Evolutionary conservation across 179 eudicot species (phyloP).

Genomic region (Corrigiola litoralis): DNA sequence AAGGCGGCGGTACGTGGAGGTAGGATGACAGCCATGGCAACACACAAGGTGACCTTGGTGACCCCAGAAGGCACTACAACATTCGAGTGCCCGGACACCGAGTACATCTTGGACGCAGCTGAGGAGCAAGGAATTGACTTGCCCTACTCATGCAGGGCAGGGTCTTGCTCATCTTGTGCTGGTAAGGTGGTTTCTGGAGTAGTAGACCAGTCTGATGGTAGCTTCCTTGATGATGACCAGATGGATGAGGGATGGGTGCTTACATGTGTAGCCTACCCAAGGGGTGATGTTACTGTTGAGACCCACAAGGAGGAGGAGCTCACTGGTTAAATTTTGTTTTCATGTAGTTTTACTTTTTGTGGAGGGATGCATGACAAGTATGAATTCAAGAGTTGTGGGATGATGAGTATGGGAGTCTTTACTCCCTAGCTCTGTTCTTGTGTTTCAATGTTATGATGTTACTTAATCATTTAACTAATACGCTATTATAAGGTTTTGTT

Average conservation of each 20-base stretch:
- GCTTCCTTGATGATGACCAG: constrained; percentile 77
- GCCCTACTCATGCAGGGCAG: constrained; percentile 86
- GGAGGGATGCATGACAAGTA: not conserved
- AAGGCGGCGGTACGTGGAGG: constrained; percentile 15
- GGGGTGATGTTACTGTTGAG: constrained; percentile 49
- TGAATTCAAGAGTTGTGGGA: not conserved
- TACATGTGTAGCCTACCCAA: constrained; percentile 70
- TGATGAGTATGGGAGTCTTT: too few relatives aligned
- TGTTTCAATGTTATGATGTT: too few relatives aligned
- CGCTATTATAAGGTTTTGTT: too few relatives aligned
- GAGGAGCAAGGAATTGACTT: constrained; percentile 62
- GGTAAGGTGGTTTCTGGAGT: constrained; percentile 50
- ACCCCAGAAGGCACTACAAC: constrained; percentile 43
- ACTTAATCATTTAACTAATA: too few relatives aligned
- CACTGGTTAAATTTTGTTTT: constrained; percentile 19
- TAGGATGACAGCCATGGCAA: constrained; percentile 16
- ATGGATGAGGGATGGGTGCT: constrained; percentile 57
- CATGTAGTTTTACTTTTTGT: not conserved
- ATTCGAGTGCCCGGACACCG: constrained; percentile 47
- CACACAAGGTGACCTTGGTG: constrained; percentile 53
- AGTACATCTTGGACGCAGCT: constrained; percentile 63
- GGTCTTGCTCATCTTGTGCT: constrained; percentile 73
- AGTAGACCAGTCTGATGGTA: constrained; percentile 63
- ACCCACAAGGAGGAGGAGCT: constrained; percentile 87
- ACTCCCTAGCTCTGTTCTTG: too few relatives aligned